These are phyloP conservation scores for Nakazawaea holstii DNA, from an alignment of 805 yeast genomes.

Conservation along the genomic window DNA sequence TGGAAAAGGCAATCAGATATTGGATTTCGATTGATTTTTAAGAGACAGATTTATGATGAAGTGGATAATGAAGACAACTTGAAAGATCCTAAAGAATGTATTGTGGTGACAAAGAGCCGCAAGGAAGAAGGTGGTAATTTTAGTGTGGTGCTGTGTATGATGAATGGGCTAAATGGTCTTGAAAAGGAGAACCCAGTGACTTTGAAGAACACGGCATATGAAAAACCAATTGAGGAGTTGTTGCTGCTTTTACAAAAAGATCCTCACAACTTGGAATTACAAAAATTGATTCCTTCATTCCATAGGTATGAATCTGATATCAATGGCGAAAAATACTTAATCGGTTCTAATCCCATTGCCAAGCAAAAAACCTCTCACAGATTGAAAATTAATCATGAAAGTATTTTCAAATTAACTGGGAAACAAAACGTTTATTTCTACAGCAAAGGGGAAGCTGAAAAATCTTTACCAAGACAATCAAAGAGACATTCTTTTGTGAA, in stretches of 20 bases:
- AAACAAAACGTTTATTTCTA: slow-evolving; percentile 18
- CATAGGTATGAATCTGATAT: slow-evolving; percentile 25
- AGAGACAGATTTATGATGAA: slow-evolving; percentile 17
- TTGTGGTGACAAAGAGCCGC: slow-evolving; percentile 20
- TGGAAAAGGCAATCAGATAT: slow-evolving; percentile 12
- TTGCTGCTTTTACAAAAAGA: slow-evolving; percentile 14
- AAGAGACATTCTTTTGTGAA: slow-evolving; percentile 9
- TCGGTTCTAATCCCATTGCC: slow-evolving; percentile 43
- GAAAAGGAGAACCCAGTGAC: neutral
- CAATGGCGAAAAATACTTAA: slow-evolving; percentile 25
- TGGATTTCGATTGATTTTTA: slow-evolving; percentile 29
- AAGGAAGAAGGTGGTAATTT: slow-evolving; percentile 16
- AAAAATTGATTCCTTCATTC: slow-evolving; percentile 11
- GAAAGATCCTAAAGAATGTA: slow-evolving; percentile 10
- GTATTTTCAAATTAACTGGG: slow-evolving; percentile 14
- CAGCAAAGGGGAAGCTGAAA: neutral
- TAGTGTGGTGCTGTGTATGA: slow-evolving; percentile 12
- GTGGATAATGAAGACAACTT: slow-evolving; percentile 10
- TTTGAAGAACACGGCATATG: neutral
- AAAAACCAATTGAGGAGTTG: slow-evolving; percentile 9
- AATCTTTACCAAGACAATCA: neutral
- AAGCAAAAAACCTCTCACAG: slow-evolving; percentile 19
- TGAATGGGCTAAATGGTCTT: slow-evolving; percentile 14
- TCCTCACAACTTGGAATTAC: slow-evolving; percentile 4
- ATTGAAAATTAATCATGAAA: slow-evolving; percentile 8